Evolutionary conservation across 2,329 filamentous ascomycete species (phyloP), one percentile per base, ranked within the genome.

Genomic region (Drechslerella dactyloides): DNA sequence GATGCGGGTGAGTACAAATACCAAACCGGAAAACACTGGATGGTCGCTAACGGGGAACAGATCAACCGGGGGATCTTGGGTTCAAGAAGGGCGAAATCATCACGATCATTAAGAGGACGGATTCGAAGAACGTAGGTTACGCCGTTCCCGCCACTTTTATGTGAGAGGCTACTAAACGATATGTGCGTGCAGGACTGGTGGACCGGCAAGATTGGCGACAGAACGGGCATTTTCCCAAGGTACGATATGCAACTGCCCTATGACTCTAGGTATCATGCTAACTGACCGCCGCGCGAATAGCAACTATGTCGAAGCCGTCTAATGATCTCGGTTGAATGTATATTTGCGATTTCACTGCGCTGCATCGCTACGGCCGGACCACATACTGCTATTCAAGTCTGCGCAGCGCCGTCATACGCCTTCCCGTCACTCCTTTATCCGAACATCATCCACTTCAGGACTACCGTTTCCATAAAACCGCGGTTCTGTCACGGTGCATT

Each of bases 11-110:
- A 76, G 56, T 70, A 73, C 7, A 1, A 48, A 44, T 30, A 15
- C 40, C 40, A 37, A 5, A 46, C 30, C 15, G 10, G 1, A 4
- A 13, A 23, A 24, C 30, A 5, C 2, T 48, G 23, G 5, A 7
- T 13, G 2, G 37, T 21, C 1, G 54, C 60, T 66, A 57, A 66
- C 42, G 7, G 2, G n/a, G 7, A 19, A 6, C 27, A 73, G 69
- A 96, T 77, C 93, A 97, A 80, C 87, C 91, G 0, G 93, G 93
- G 2, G 93, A 99, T 79, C 80, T 97, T 64, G 91, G 89, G 0
- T 99, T 99, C 81, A 96, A 96, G 82, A 99, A 99, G 84, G 94
- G 94, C 19, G 94, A 99, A 30, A 81, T 97, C 64, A 97, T 99
- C 75, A 97, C 92, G 0, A 92, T 99, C 66, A 80, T 96, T 65